Base-by-base conservation (phyloP, 495 filamentous ascomycete genomes). In the Aspergillus hancockii region DNA sequence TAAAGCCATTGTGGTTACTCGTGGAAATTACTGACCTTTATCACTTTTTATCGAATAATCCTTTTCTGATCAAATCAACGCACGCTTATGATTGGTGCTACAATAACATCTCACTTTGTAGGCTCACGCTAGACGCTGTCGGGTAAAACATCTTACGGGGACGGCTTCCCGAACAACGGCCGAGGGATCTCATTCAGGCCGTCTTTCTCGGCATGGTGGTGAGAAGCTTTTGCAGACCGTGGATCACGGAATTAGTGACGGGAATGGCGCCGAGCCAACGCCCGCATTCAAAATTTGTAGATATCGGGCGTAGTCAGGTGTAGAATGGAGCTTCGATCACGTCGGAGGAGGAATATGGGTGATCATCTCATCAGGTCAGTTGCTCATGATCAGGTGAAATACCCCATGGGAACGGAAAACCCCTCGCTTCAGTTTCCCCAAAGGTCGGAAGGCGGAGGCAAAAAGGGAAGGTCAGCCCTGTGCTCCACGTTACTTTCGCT, bases 151-250 rank as follows among this genome's bases (percentile, higher is more conserved):
- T 7, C 9, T 16, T 21, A 46, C 56, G 56, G 50, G 46, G 28
- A 53, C 57, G 57, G 57, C 57, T 54, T 59, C 57, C 57, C 57
- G 57, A 59, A 49, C 41, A 41, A 59, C 21, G 57, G 51, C 57
- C 57, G 41, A 53, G 51, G 30, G n/a, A 52, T 38, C 10, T 10
- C 10, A 23, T 40, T 40, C 32, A 53, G 25, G 43, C 43, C 43
- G 40, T 43, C 40, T n/a, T 47, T 22, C 19, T 47, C 43, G 43
- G 43, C 19, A 47, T 14, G 19, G 19, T 12, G 43, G 43, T 14
- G 21, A 21, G 43, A 47, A 23, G 43, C 43, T 47, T 47, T 47
- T 47, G 43, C 19, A 22, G 43, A 23, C 19, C 19, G 43, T 47
- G 43, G 19, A 47, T 23, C 43, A 18, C 19, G 19, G 8, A 22